Evolutionary conservation across 192 early-diverging fungal genomes (phyloP).

Genomic region (Dimargaris cristalligena): DNA sequence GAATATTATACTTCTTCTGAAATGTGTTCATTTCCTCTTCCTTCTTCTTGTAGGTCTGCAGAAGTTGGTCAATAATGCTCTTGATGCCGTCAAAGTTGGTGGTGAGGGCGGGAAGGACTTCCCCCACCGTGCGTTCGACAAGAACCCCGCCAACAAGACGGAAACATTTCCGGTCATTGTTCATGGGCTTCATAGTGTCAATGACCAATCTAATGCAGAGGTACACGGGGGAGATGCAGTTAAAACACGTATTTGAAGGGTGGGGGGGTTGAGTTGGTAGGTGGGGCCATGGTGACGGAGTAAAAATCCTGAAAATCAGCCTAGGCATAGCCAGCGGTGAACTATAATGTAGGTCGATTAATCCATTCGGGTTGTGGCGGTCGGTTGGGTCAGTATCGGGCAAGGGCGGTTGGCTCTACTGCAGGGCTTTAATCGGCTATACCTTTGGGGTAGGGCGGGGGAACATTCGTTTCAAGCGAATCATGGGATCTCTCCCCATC

Average conservation of each 20-base stretch:
- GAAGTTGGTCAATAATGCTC: conserved; percentile 54
- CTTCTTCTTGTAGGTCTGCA: conserved; percentile 67
- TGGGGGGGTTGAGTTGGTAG: background rate
- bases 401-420: too few relatives aligned
- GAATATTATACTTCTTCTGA: conserved; percentile 82
- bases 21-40: conserved; percentile 77
- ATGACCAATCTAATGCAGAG: conserved; percentile 46
- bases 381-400: too few relatives aligned
- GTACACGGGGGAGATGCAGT: too few relatives aligned
- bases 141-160: conserved; percentile 86
- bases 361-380: too few relatives aligned
- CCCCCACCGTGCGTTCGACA: conserved; percentile 80
- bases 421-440: too few relatives aligned
- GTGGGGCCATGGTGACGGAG: background rate
- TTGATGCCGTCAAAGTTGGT: conserved; percentile 73
- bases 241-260: background rate
- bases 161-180: conserved; percentile 75
- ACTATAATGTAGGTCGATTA: too few relatives aligned
- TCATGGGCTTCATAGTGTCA: conserved; percentile 74
- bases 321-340: too few relatives aligned
- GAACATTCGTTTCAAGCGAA: too few relatives aligned
- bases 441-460: too few relatives aligned
- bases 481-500: too few relatives aligned
- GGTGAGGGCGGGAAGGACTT: conserved; percentile 76
- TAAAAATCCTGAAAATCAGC: background rate